These are phyloP conservation scores for Taphrina wiesneri DNA, from an alignment of 1,139 yeast genomes.

Conservation along the genomic window DNA sequence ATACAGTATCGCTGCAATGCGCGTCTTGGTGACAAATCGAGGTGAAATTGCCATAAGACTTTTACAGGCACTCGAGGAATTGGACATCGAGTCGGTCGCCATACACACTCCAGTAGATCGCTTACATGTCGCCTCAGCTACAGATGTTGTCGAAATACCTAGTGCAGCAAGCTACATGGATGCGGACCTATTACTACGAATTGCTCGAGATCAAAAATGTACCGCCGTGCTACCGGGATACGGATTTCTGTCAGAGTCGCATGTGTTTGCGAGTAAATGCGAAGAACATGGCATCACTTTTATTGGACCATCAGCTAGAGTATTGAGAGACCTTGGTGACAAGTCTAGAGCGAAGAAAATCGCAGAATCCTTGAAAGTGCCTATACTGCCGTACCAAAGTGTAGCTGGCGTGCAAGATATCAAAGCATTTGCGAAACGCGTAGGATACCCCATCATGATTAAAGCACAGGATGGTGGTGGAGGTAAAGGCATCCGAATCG, in stretches of 20 bases:
- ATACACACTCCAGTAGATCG: slow-evolving; percentile 95
- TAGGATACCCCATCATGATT: slow-evolving; percentile 91
- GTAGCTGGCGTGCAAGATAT: slow-evolving; percentile 76
- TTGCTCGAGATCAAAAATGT: slow-evolving; percentile 79
- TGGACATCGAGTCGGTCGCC: slow-evolving; percentile 96
- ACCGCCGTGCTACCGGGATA: slow-evolving; percentile 97
- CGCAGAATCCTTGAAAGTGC: slow-evolving; percentile 84
- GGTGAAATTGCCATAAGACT: slow-evolving; percentile 97
- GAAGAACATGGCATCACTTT: slow-evolving; percentile 78
- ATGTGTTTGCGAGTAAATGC: slow-evolving; percentile 90
- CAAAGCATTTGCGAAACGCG: slow-evolving; percentile 65
- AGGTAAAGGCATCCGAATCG: slow-evolving; percentile 95
- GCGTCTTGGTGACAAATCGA: slow-evolving; percentile 87
- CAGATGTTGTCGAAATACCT: slow-evolving; percentile 63
- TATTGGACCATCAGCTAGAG: slow-evolving; percentile 72
- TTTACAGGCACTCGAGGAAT: slow-evolving; percentile 83
- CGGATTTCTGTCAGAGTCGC: slow-evolving; percentile 94
- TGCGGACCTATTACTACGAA: slow-evolving; percentile 77
- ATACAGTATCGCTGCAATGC: not conserved
- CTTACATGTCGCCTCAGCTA: slow-evolving; percentile 90
- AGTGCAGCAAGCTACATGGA: slow-evolving; percentile 90
- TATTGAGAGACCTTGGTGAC: slow-evolving; percentile 75
- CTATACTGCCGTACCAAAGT: slow-evolving; percentile 93
- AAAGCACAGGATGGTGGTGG: slow-evolving; percentile 99
- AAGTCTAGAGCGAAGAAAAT: slow-evolving; percentile 96